A percentile compares a stretch with the other conserved stretches of the same genome.
Evolutionary conservation across 495 filamentous ascomycete genomes (phyloP).

Genomic region (Penicillium psychrofluorescens): DNA sequence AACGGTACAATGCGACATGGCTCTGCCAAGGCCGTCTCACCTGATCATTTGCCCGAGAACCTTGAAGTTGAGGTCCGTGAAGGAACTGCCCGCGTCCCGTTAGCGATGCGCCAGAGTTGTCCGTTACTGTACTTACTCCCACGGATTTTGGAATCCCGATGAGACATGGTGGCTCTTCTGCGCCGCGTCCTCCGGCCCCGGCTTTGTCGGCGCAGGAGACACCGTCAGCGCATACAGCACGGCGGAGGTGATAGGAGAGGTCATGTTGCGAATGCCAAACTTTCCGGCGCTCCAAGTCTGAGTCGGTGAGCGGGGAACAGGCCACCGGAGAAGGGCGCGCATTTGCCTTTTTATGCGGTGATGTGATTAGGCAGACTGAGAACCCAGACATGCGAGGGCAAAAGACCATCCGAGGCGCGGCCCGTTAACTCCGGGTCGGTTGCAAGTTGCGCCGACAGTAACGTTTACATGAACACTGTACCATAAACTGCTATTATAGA

Average conservation of each 20-base stretch:
- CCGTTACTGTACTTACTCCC: slow-evolving; percentile 29
- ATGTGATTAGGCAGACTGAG: not conserved
- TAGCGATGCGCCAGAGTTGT: too few species aligned
- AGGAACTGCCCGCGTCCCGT: slow-evolving; percentile 21
- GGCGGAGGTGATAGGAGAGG: slow-evolving; percentile 34
- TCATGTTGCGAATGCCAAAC: slow-evolving; percentile 26
- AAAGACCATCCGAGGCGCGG: not conserved
- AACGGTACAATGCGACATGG: not conserved
- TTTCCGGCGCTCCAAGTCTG: slow-evolving; percentile 6
- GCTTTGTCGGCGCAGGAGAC: slow-evolving; percentile 34
- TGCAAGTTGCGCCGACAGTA: too few species aligned
- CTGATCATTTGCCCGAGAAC: slow-evolving; percentile 10
- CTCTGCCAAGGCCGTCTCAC: slow-evolving; percentile 8
- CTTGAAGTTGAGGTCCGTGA: slow-evolving; percentile 13
- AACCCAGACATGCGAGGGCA: slow-evolving; percentile 1
- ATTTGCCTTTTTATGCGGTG: slow-evolving; percentile 12
- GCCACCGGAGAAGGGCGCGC: slow-evolving; percentile 20
- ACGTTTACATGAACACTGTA: too few species aligned
- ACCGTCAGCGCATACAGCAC: slow-evolving; percentile 49
- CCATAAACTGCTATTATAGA: too few species aligned
- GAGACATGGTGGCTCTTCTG: slow-evolving; percentile 51
- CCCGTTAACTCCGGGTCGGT: not conserved
- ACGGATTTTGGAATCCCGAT: slow-evolving; percentile 56
- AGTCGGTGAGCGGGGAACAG: slow-evolving; percentile 7
- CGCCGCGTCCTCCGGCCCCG: slow-evolving; percentile 46